phyloP scores from a whole-genome alignment of 1,284 basidiomycete species.

The Naganishia sp. region DNA sequence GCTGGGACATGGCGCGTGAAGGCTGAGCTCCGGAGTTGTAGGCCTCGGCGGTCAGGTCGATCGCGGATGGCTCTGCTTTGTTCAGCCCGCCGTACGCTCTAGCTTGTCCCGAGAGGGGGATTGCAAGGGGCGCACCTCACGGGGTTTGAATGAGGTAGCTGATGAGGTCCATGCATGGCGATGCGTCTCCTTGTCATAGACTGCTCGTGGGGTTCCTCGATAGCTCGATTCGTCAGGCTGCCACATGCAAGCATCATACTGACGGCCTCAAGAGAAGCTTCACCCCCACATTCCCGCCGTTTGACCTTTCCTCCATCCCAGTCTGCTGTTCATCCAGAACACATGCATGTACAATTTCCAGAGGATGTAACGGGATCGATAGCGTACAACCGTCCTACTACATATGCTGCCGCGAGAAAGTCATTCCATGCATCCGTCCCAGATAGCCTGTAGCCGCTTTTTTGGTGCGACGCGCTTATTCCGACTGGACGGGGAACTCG shows the following conservation, averaged over 20 bases:
- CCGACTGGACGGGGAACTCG: slow-evolving; percentile 42
- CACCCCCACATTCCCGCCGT: too few species aligned
- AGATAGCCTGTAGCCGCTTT: slow-evolving; percentile 1
- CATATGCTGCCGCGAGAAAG: slow-evolving; percentile 22
- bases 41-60: background rate
- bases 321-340: background rate
- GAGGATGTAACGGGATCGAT: slow-evolving; percentile 20
- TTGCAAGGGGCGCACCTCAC: too few species aligned
- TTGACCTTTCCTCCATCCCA: background rate
- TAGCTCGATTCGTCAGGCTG: too few species aligned
- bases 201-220: too few species aligned
- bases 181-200: too few species aligned
- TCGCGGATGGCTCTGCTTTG: background rate
- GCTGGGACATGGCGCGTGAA: slow-evolving; percentile 1
- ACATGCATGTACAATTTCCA: slow-evolving; percentile 10
- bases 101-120: too few species aligned
- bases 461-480: slow-evolving; percentile 22
- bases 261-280: too few species aligned
- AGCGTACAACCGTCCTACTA: slow-evolving; percentile 31
- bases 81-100: too few species aligned
- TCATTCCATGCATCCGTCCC: slow-evolving; percentile 13
- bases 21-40: too few species aligned
- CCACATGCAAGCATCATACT: too few species aligned
- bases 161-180: too few species aligned
- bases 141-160: too few species aligned